These are phyloP conservation scores for Ogataea sp. DNA, from an alignment of 805 yeast genomes.

Conservation along the genomic window DNA sequence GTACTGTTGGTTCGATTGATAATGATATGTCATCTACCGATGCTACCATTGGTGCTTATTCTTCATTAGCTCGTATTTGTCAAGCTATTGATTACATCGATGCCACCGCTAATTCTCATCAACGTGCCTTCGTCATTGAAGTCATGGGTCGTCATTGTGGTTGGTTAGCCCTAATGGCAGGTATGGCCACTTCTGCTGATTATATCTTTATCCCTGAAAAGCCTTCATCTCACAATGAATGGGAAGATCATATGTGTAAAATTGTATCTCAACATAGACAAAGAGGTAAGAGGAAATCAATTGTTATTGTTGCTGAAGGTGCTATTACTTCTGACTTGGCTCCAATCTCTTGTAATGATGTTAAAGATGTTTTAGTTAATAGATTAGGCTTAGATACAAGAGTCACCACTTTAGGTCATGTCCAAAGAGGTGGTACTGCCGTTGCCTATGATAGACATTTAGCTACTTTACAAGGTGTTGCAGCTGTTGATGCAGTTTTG, in stretches of 20 bases:
- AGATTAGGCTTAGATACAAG: slow-evolving; percentile 84
- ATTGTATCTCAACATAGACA: slow-evolving; percentile 73
- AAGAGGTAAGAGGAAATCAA: slow-evolving; percentile 88
- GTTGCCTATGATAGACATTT: slow-evolving; percentile 88
- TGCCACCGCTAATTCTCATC: slow-evolving; percentile 95
- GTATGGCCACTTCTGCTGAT: slow-evolving; percentile 94
- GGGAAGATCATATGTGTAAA: slow-evolving; percentile 75
- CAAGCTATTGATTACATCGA: slow-evolving; percentile 94
- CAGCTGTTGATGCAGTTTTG: slow-evolving; percentile 89
- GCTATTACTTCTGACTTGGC: slow-evolving; percentile 78
- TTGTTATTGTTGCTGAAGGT: slow-evolving; percentile 97
- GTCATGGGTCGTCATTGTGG: slow-evolving; percentile 99
- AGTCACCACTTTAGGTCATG: slow-evolving; percentile 93
- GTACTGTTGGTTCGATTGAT: slow-evolving; percentile 94
- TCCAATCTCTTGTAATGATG: slow-evolving; percentile 75
- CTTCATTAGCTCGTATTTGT: slow-evolving; percentile 88
- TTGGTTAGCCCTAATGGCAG: slow-evolving; percentile 97
- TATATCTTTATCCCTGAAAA: slow-evolving; percentile 90
- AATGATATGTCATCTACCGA: slow-evolving; percentile 98
- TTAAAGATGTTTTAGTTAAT: slow-evolving; percentile 72
- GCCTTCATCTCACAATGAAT: slow-evolving; percentile 65
- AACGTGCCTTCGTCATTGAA: slow-evolving; percentile 95
- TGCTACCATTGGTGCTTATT: slow-evolving; percentile 93
- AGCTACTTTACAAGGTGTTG: slow-evolving; percentile 96
- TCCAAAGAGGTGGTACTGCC: slow-evolving; percentile 98